These are phyloP conservation scores for Clonostachys rosea DNA, from an alignment of 2,329 filamentous ascomycete species.

Conservation along the genomic window DNA sequence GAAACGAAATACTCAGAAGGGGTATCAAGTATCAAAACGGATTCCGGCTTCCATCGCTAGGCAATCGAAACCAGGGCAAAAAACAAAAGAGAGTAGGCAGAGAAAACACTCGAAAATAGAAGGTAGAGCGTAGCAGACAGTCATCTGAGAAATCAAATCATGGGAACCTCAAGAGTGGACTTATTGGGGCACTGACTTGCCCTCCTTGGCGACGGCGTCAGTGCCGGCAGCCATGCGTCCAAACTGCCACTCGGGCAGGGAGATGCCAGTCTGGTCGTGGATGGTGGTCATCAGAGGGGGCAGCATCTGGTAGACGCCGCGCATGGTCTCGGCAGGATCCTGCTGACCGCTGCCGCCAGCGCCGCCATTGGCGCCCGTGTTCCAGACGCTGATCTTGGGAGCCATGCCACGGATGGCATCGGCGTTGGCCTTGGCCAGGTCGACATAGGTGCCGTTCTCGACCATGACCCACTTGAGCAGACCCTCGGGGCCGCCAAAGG, in stretches of 20 bases:
- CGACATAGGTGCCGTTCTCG: conserved; percentile 73
- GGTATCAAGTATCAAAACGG: no score
- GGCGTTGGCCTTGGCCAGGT: conserved; percentile 75
- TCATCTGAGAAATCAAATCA: no score
- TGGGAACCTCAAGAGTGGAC: no score
- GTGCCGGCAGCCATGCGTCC: conserved; percentile 33
- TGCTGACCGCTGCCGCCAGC: conserved; percentile 27
- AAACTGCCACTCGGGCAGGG: conserved; percentile 73
- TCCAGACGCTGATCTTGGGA: conserved; percentile 91
- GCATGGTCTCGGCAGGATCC: conserved; percentile 57
- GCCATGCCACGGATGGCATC: conserved; percentile 70
- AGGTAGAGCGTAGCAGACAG: no score
- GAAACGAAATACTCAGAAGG: no score
- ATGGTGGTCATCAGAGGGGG: conserved; percentile 82
- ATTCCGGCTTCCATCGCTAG: no score
- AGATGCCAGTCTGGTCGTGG: conserved; percentile 83
- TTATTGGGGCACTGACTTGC: conserved; percentile 1
- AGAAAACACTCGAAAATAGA: no score
- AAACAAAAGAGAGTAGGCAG: no score
- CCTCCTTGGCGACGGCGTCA: conserved; percentile 16
- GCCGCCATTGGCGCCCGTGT: conserved; percentile 57
- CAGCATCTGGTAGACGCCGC: conserved; percentile 80
- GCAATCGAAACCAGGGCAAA: no score
- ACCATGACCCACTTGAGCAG: conserved; percentile 86
- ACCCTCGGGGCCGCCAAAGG: conserved; percentile 73